A percentile compares a stretch with the other conserved stretches of the same genome.
phyloP scores from a whole-genome alignment of 306 rosid genomes.

The Oemleria cerasiformis region DNA sequence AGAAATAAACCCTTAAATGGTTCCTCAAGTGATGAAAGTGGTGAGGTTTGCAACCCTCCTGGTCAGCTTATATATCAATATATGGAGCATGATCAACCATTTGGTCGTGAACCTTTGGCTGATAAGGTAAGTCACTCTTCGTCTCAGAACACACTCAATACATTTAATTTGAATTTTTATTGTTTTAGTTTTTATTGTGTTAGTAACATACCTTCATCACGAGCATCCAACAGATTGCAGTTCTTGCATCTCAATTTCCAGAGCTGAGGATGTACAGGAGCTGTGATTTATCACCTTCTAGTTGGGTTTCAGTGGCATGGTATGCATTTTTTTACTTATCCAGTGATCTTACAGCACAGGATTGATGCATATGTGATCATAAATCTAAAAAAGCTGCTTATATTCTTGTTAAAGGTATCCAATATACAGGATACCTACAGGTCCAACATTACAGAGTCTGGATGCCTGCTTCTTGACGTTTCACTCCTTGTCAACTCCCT shows the following conservation, averaged over 20 bases:
- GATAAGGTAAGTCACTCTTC: conserved; percentile 59
- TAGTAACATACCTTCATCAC: conserved; percentile 24
- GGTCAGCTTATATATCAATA: conserved; percentile 68
- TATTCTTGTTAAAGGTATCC: conserved; percentile 67
- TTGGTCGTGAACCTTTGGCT: conserved; percentile 78
- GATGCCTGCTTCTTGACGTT: conserved; percentile 88
- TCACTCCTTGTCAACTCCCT: conserved; percentile 63
- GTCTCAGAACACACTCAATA: conserved; percentile 17
- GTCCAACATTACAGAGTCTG: conserved; percentile 78
- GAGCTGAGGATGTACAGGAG: conserved; percentile 71
- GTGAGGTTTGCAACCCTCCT: conserved; percentile 55
- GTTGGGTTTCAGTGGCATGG: conserved; percentile 95
- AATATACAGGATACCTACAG: conserved; percentile 89
- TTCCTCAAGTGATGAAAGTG: conserved; percentile 71
- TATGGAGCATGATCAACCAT: conserved; percentile 73
- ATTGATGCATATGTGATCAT: background rate
- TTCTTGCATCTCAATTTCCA: conserved; percentile 70
- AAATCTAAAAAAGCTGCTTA: conserved; percentile 19
- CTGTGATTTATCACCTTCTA: conserved; percentile 81
- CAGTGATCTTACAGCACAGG: conserved; percentile 11
- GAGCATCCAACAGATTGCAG: conserved; percentile 55
- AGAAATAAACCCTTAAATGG: conserved; percentile 48
- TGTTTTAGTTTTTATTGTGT: background rate
- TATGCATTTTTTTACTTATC: conserved; percentile 28
- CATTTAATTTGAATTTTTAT: background rate